These are phyloP conservation scores for Clavispora santaluciae DNA, from an alignment of 805 yeast genomes.

Conservation along the genomic window DNA sequence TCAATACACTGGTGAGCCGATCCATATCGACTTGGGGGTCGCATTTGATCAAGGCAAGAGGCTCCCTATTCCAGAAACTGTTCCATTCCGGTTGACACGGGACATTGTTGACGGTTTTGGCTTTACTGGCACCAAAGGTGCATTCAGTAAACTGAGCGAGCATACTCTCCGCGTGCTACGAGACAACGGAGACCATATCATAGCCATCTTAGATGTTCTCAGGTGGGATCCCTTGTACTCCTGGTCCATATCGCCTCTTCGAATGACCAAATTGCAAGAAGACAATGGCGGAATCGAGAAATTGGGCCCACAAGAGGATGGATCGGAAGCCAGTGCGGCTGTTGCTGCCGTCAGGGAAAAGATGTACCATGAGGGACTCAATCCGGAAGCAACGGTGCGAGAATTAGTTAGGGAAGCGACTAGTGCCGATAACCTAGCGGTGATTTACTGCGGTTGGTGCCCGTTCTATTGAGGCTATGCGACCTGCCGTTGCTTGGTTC, in stretches of 20 bases:
- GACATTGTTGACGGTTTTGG: slow-evolving; percentile 95
- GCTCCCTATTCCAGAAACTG: slow-evolving; percentile 83
- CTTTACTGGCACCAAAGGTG: slow-evolving; percentile 74
- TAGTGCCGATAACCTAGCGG: slow-evolving; percentile 59
- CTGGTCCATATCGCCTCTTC: slow-evolving; percentile 82
- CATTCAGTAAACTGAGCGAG: slow-evolving; percentile 69
- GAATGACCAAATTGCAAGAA: slow-evolving; percentile 51
- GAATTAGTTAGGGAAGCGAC: slow-evolving; percentile 77
- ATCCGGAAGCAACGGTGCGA: slow-evolving; percentile 79
- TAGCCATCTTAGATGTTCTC: slow-evolving; percentile 78
- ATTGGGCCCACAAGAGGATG: slow-evolving; percentile 33
- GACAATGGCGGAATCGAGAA: slow-evolving; percentile 17
- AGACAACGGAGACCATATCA: slow-evolving; percentile 59
- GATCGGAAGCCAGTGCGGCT: slow-evolving; percentile 77
- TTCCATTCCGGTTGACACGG: slow-evolving; percentile 87
- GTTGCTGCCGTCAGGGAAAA: slow-evolving; percentile 68
- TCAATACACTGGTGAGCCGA: slow-evolving; percentile 77
- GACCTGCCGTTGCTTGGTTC: neutral
- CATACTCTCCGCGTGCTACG: slow-evolving; percentile 66
- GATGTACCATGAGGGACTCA: slow-evolving; percentile 59
- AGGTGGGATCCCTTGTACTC: slow-evolving; percentile 90
- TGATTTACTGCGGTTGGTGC: slow-evolving; percentile 81
- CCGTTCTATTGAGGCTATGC: slow-evolving; percentile 50
- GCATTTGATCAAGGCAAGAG: slow-evolving; percentile 92
- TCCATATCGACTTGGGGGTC: slow-evolving; percentile 94